Base-by-base conservation (phyloP, 2,329 filamentous ascomycete genomes). In the Leptographium radiaticola region DNA sequence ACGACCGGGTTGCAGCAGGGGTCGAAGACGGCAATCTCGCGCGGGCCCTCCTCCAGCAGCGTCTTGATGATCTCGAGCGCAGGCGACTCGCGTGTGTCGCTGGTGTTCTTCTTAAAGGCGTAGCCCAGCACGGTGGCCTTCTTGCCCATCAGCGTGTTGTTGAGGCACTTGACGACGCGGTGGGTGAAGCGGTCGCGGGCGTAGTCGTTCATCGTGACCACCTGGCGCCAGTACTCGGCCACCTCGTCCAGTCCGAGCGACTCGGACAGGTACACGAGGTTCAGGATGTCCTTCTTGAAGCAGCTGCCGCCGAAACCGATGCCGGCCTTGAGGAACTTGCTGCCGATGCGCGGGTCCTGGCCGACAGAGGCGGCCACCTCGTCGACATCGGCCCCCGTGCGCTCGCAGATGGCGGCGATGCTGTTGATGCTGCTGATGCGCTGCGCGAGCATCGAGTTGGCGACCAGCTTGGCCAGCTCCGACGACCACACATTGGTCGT, bases 351-450 rank as follows among this genome's bases (percentile, higher is more conserved):
- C 9, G 75, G 74, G 62, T 91, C 87, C 40, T 81, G 71, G 50
- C 87, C 87, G 34, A 87, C 75, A 7, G 82, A 79, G 39, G 72
- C 71, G 15, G 84, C 76, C 2, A 91, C 77, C 66, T 89, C 84
- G 57, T 83, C 76, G n/a, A 90, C 77, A 61, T 89, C 81, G 13
- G 86, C 87, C 16, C 85, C 86, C 0, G 83, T 85, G 57, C 77
- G 77, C 67, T 90, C 87, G 65, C 87, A 91, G 34, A 91, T 80
- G 5, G 86, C 84, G n/a, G 83, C 86, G 56, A 91, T 78, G 13
- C 84, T 83, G 68, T 90, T 91, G 70, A 91, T 88, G 67, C 82
- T 87, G 64, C 81, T 86, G 62, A 91, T 86, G 51, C 86, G 77
- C 69, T 91, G 87, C 1, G 87, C 87, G 10, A 91, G 74, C 77